Evolutionary conservation across 345 rosid genomes (phyloP).

Genomic region (Ceriops tagal): DNA sequence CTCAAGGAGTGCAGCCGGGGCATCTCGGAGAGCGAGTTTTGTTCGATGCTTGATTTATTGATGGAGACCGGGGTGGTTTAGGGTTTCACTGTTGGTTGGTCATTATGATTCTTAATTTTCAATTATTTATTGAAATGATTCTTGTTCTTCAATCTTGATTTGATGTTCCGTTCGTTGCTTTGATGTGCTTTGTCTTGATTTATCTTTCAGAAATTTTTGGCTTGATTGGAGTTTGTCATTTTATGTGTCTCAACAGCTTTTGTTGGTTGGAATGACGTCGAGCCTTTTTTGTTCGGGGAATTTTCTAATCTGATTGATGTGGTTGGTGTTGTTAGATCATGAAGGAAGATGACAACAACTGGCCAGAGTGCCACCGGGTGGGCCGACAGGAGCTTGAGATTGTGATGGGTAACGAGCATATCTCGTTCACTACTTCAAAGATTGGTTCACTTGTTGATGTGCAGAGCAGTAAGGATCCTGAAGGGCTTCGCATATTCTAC

Average conservation of each 20-base stretch:
- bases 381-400: constrained; percentile 97
- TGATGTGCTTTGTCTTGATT: too few relatives aligned
- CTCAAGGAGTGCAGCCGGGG: constrained; percentile 93
- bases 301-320: not conserved
- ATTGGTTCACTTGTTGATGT: constrained; percentile 98
- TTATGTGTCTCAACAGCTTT: not conserved
- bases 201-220: too few relatives aligned
- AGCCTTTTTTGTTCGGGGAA: not conserved
- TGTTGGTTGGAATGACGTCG: not conserved
- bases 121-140: too few relatives aligned
- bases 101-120: too few relatives aligned
- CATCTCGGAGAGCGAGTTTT: constrained; percentile 86
- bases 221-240: too few relatives aligned
- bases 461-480: constrained; percentile 90
- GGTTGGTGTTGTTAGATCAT: constrained; percentile 48
- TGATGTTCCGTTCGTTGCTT: too few relatives aligned
- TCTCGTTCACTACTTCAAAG: constrained; percentile 92
- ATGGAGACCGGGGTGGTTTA: too few relatives aligned
- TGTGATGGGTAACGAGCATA: constrained; percentile 96
- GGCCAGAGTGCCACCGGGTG: constrained; percentile 98
- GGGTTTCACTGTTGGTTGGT: too few relatives aligned
- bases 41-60: too few relatives aligned
- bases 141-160: too few relatives aligned
- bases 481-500: constrained; percentile 95
- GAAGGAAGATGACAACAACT: constrained; percentile 97